Evolutionary conservation across 1,284 basidiomycete genomes (phyloP), one percentile per base, ranked within the genome.

Genomic region (Pseudozyma flocculosa): DNA sequence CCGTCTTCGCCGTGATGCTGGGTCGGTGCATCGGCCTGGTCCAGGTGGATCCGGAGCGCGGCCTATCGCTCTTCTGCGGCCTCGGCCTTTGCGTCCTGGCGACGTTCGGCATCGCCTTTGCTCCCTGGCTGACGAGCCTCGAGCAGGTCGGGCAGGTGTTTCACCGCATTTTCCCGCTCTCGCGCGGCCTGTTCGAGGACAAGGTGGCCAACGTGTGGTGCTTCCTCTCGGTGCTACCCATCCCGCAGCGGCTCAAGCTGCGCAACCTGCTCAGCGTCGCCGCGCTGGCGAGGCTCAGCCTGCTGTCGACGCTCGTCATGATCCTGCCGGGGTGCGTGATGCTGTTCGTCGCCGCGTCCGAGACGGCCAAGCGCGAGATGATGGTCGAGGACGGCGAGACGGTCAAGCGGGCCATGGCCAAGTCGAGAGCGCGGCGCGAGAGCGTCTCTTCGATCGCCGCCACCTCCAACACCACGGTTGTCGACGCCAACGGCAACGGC

Each of bases 191-290:
- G 5, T 95, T 95, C 70, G 92, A 96, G 78, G 92, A 95, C 81
- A 95, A 95, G 76, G 92, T 96, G 21, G 89, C 92, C 41, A 96
- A 95, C 76, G 89, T 94, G 72, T 96, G 92, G 80, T 95, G 75
- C 55, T 62, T 70, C 37, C 34, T 70, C 32, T 57, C 53, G 2
- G 72, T 75, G 9, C 53, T 76, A 5, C 75, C 75, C 0, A 21
- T 75, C 18, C 73, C 72, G 8, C 44, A 45, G 30, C 40, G 59
- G 9, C 67, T 52, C 46, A 73, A 75, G 58, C 54, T 70, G 21
- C 65, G 54, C 26, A 64, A 73, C 24, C 34, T 66, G 37, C 43
- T 77, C 24, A 43, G 43, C 17, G 50, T 55, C 1, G 22, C 45
- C n/a, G 51, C 65, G 11, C 57, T 80, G 37, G 78, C 76, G 18